phyloP scores from a whole-genome alignment of 2,329 filamentous ascomycete species.

The Chrysoporthe austroafricana region DNA sequence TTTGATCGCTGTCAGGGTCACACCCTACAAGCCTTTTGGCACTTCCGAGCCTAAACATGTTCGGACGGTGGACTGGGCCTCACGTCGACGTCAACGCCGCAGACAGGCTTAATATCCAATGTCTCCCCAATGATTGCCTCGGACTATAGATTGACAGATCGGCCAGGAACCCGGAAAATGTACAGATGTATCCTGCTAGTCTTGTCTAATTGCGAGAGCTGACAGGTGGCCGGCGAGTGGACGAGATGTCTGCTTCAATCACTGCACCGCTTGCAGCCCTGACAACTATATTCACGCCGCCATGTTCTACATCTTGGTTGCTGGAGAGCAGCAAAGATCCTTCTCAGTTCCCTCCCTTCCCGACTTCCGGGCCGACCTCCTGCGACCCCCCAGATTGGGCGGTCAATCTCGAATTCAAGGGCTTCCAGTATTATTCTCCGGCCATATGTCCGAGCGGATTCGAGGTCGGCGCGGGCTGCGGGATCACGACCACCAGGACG shows the following conservation, averaged over 20 bases:
- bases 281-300: conserved; percentile 46
- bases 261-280: conserved; percentile 42
- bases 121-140: background rate
- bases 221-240: background rate
- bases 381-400: conserved; percentile 44
- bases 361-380: conserved; percentile 36
- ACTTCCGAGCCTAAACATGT: background rate
- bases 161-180: background rate
- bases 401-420: conserved; percentile 39
- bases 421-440: conserved; percentile 46
- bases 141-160: background rate
- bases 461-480: conserved; percentile 38
- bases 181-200: background rate
- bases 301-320: conserved; percentile 46
- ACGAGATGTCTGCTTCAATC: conserved; percentile 21
- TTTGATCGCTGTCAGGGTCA: conserved; percentile 10
- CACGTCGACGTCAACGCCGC: background rate
- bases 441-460: conserved; percentile 46
- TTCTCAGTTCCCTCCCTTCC: conserved; percentile 44
- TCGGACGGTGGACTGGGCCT: background rate
- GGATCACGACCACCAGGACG: conserved; percentile 34
- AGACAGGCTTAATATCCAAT: background rate
- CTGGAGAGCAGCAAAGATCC: conserved; percentile 42
- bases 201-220: background rate
- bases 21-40: conserved; percentile 3